Evolutionary conservation across 2,329 filamentous ascomycete species (phyloP).

Genomic region (Capronia americana): DNA sequence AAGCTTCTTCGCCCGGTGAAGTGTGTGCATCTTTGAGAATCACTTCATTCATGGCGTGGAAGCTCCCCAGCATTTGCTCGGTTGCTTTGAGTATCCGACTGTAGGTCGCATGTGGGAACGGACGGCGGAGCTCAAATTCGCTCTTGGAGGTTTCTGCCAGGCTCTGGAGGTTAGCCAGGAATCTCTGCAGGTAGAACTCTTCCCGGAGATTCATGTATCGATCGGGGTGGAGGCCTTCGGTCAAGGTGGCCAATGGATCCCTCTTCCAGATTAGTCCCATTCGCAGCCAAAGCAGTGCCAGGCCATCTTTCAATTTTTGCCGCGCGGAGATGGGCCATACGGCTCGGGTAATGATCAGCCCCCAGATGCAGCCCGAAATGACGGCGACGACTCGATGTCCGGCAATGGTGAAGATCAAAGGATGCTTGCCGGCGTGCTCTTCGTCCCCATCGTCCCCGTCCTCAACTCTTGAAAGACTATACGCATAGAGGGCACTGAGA

Average conservation of each 20-base stretch:
- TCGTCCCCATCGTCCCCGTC: slow-evolving; percentile 75
- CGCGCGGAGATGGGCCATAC: slow-evolving; percentile 95
- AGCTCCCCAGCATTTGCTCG: slow-evolving; percentile 84
- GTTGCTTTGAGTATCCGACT: slow-evolving; percentile 78
- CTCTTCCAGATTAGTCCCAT: slow-evolving; percentile 97
- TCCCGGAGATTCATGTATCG: slow-evolving; percentile 88
- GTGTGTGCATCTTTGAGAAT: slow-evolving; percentile 79
- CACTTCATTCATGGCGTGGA: slow-evolving; percentile 95
- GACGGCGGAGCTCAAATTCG: slow-evolving; percentile 87
- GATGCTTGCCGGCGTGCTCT: slow-evolving; percentile 83
- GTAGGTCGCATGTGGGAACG: slow-evolving; percentile 79
- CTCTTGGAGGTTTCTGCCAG: slow-evolving; percentile 75
- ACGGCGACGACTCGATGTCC: slow-evolving; percentile 88
- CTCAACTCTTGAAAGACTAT: slow-evolving; percentile 81
- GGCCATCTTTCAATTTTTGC: slow-evolving; percentile 83
- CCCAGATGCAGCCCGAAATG: slow-evolving; percentile 86
- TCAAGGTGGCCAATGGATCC: slow-evolving; percentile 79
- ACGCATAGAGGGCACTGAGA: slow-evolving; percentile 90
- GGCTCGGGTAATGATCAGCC: slow-evolving; percentile 83
- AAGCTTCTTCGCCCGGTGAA: slow-evolving; percentile 78
- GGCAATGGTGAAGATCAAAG: slow-evolving; percentile 85
- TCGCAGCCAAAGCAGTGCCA: slow-evolving; percentile 89
- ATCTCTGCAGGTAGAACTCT: slow-evolving; percentile 84
- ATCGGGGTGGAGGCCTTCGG: slow-evolving; percentile 62
- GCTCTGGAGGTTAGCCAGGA: slow-evolving; percentile 73